Percentiles rank a stretch among this genome's conserved stretches.
Evolutionary conservation across 495 filamentous ascomycete genomes (phyloP).

Genomic region (Talaromyces proteolyticus): DNA sequence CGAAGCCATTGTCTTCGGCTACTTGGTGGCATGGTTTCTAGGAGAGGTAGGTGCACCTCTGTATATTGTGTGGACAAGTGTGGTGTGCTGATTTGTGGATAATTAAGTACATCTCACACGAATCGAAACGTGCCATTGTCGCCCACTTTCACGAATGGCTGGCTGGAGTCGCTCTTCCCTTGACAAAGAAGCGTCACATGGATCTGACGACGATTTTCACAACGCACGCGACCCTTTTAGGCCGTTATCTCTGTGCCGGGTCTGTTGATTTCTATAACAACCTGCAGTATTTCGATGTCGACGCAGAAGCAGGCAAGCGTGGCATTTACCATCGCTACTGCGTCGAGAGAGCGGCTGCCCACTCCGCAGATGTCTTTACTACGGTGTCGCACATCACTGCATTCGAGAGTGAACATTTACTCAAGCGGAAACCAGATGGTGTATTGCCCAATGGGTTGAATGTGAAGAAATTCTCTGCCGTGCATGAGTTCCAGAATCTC

Average conservation of each 20-base stretch:
- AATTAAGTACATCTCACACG: slow-evolving; percentile 80
- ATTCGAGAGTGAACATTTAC: slow-evolving; percentile 93
- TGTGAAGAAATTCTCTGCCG: slow-evolving; percentile 96
- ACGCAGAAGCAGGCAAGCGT: slow-evolving; percentile 93
- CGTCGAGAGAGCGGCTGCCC: slow-evolving; percentile 89
- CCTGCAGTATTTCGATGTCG: slow-evolving; percentile 93
- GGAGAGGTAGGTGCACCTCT: slow-evolving; percentile 66
- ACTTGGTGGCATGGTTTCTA: slow-evolving; percentile 95
- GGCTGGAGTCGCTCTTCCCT: slow-evolving; percentile 88
- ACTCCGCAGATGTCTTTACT: slow-evolving; percentile 93
- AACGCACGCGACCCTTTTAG: slow-evolving; percentile 91
- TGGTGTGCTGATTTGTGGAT: slow-evolving; percentile 6
- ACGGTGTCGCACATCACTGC: slow-evolving; percentile 98
- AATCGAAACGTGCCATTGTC: slow-evolving; percentile 83
- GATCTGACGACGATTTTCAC: slow-evolving; percentile 99
- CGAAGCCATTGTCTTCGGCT: slow-evolving; percentile 96
- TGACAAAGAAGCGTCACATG: slow-evolving; percentile 88
- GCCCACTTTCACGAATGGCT: slow-evolving; percentile 99
- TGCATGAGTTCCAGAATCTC: slow-evolving; percentile 98
- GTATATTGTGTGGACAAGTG: background rate
- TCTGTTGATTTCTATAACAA: slow-evolving; percentile 99
- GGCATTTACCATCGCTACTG: slow-evolving; percentile 99
- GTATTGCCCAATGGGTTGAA: slow-evolving; percentile 96
- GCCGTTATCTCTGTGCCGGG: slow-evolving; percentile 92
- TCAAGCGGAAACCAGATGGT: slow-evolving; percentile 96